A percentile compares a stretch with the other conserved stretches of the same genome.
Evolutionary conservation across 495 filamentous ascomycete species (phyloP).

Genomic region (Penicillium dipodomyicola): DNA sequence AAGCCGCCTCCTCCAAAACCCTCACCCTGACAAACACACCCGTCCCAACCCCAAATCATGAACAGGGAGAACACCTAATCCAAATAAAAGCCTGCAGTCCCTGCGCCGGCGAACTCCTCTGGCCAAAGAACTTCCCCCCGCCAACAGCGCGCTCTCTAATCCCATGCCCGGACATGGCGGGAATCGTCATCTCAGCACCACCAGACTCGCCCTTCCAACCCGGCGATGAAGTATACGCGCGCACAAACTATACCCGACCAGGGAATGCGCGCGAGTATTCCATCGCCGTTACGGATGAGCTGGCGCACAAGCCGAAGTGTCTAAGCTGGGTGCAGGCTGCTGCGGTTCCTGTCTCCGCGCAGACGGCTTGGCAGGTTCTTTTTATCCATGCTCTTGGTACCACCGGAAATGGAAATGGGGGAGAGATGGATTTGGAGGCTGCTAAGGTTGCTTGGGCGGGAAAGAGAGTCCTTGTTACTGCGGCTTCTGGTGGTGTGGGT

Average conservation of each 20-base stretch:
- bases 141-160: constrained; percentile 34
- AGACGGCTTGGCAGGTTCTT: constrained; percentile 54
- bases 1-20: constrained; percentile 9
- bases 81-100: constrained; percentile 48
- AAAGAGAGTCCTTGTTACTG: constrained; percentile 49
- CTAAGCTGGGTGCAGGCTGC: constrained; percentile 48
- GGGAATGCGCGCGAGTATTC: constrained; percentile 47
- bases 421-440: constrained; percentile 5
- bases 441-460: constrained; percentile 16
- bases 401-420: not conserved
- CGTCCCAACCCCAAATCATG: constrained; percentile 22
- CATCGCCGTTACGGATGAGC: constrained; percentile 44
- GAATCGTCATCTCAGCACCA: constrained; percentile 44
- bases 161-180: constrained; percentile 53
- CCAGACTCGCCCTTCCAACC: constrained; percentile 42
- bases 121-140: constrained; percentile 45
- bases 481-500: constrained; percentile 53
- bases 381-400: constrained; percentile 41
- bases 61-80: constrained; percentile 48
- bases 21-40: constrained; percentile 17
- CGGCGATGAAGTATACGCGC: constrained; percentile 51
- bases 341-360: constrained; percentile 44
- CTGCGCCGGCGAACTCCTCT: constrained; percentile 54
- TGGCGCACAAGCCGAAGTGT: constrained; percentile 38
- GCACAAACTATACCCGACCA: constrained; percentile 37